Percentiles rank a stretch among this genome's conserved stretches.
Evolutionary conservation across 176 grass and related monocot genomes (phyloP).

Genomic region (Calamus simplicifolius): DNA sequence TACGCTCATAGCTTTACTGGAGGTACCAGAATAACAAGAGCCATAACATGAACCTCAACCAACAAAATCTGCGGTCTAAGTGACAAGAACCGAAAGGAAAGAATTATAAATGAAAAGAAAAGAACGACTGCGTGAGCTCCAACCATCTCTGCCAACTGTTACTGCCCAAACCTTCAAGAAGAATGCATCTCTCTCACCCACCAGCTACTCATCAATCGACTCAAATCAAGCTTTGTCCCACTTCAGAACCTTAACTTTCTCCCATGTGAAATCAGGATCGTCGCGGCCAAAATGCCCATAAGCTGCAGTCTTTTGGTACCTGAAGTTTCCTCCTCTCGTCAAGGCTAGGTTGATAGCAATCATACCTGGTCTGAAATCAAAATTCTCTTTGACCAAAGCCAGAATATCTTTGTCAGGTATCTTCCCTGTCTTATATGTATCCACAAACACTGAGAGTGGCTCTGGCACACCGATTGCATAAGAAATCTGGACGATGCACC

Average conservation of each 20-base stretch:
- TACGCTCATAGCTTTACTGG: too few species aligned
- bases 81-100: too few species aligned
- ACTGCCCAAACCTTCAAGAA: too few species aligned
- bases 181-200: too few species aligned
- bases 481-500: constrained; percentile 7
- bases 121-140: too few species aligned
- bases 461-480: constrained; percentile 12
- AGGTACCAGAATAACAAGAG: too few species aligned
- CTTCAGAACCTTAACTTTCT: constrained; percentile 11
- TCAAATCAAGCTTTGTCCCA: background rate
- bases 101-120: too few species aligned
- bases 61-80: too few species aligned
- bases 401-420: constrained; percentile 9
- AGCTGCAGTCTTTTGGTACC: constrained; percentile 16
- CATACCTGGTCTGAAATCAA: constrained; percentile 13
- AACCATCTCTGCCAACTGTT: too few species aligned
- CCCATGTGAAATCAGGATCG: constrained; percentile 16
- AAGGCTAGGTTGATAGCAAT: constrained; percentile 3
- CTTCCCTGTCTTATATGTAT: constrained; percentile 2
- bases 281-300: constrained; percentile 17
- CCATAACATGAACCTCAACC: too few species aligned
- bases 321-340: constrained; percentile 6
- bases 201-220: too few species aligned
- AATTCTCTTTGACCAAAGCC: constrained; percentile 5
- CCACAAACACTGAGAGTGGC: constrained; percentile 9